Conservation (phyloP, 495 filamentous ascomycete species). For the Opeltia flavorubescens region DNA sequence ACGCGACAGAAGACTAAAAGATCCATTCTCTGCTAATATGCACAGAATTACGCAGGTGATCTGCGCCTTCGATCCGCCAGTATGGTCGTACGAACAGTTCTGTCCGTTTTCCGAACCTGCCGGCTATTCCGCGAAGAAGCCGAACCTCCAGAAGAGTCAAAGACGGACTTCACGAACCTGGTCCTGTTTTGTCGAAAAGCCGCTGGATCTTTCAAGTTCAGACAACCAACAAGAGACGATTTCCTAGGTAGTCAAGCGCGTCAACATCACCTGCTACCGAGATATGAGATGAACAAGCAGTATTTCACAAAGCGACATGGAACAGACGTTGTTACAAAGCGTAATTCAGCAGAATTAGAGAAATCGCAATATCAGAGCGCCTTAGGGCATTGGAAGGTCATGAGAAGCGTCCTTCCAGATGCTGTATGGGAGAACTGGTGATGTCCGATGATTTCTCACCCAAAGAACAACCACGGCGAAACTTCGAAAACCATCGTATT, state of each 20-base stretch:
- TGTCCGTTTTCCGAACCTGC: slow-evolving; percentile 58
- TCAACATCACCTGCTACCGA: slow-evolving; percentile 53
- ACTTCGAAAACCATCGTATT: too few relatives aligned
- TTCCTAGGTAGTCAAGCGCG: slow-evolving; percentile 57
- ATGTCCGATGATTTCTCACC: slow-evolving; percentile 10
- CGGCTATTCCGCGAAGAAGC: slow-evolving; percentile 71
- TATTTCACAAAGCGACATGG: slow-evolving; percentile 21
- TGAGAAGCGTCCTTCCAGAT: slow-evolving; percentile 69
- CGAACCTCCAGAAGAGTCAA: slow-evolving; percentile 24
- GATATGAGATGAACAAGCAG: slow-evolving; percentile 56
- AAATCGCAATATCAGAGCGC: slow-evolving; percentile 62
- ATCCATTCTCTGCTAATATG: background rate
- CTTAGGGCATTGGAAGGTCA: slow-evolving; percentile 76
- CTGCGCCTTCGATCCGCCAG: slow-evolving; percentile 55
- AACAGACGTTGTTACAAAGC: slow-evolving; percentile 34
- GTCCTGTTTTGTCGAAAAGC: slow-evolving; percentile 46
- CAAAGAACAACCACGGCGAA: too few relatives aligned
- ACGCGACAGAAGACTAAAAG: slow-evolving; percentile 6
- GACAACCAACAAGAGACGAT: slow-evolving; percentile 50
- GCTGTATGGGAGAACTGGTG: slow-evolving; percentile 84
- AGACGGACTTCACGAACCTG: slow-evolving; percentile 75
- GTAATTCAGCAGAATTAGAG: slow-evolving; percentile 44
- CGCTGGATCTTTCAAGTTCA: slow-evolving; percentile 42
- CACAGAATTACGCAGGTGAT: slow-evolving; percentile 93
- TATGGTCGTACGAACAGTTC: slow-evolving; percentile 59